Conservation (phyloP, 192 early-diverging fungal species). For the Phlyctochytrium arcticum region DNA sequence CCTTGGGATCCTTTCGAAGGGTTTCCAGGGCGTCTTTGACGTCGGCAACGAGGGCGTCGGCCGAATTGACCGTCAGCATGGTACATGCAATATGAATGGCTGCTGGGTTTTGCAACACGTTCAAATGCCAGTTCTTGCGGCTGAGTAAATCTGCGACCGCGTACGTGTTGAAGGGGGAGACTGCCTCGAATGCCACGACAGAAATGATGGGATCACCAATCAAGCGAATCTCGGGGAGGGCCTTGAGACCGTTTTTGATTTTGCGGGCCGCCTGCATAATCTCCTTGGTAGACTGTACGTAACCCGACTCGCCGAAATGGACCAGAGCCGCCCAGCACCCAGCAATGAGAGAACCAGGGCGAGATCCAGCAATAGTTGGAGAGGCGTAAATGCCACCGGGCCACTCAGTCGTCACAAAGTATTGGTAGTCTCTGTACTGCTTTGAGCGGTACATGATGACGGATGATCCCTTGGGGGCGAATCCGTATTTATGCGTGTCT, state of each 20-base stretch:
- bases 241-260: constrained; percentile 68
- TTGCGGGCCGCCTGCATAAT: constrained; percentile 72
- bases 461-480: constrained; percentile 96
- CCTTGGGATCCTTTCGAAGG: constrained; percentile 63
- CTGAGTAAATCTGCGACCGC: constrained; percentile 80
- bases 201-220: constrained; percentile 79
- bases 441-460: constrained; percentile 87
- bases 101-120: constrained; percentile 81
- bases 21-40: constrained; percentile 68
- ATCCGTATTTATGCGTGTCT: constrained; percentile 99
- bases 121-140: constrained; percentile 79
- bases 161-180: constrained; percentile 71
- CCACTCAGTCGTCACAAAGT: constrained; percentile 89
- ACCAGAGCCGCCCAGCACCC: constrained; percentile 94
- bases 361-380: constrained; percentile 86
- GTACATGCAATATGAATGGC: constrained; percentile 91
- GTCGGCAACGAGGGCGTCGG: constrained; percentile 70
- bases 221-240: constrained; percentile 61
- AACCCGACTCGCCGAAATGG: constrained; percentile 81
- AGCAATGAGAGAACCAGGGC: constrained; percentile 88
- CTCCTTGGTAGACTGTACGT: constrained; percentile 72
- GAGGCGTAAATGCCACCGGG: constrained; percentile 93
- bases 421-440: constrained; percentile 83
- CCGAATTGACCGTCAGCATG: constrained; percentile 66
- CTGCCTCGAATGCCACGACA: constrained; percentile 80